phyloP scores from a whole-genome alignment of 768 basidiomycete genomes.

The Suillus alpinus region DNA sequence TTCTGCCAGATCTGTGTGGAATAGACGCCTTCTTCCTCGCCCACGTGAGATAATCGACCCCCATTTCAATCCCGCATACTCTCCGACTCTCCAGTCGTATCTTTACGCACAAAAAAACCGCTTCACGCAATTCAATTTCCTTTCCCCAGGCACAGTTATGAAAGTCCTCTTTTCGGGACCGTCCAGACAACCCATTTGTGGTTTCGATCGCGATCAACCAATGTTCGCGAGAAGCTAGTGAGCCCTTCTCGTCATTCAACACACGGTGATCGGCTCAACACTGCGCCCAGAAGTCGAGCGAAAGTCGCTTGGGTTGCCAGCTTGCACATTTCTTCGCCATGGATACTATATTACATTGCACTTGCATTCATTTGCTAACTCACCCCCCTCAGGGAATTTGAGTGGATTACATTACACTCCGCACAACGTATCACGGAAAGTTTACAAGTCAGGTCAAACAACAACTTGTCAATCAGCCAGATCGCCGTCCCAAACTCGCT shows the following conservation, averaged over 20 bases:
- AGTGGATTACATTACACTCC: neutral
- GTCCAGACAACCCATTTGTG: constrained; percentile 25
- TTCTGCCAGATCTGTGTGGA: constrained; percentile 11
- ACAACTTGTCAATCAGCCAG: constrained; percentile 5
- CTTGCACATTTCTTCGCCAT: constrained; percentile 23
- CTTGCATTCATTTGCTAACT: neutral
- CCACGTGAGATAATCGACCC: constrained; percentile 22
- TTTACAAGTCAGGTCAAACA: neutral
- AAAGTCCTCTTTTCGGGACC: constrained; percentile 30
- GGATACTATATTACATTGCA: constrained; percentile 21
- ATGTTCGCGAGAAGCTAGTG: neutral
- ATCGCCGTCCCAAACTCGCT: constrained; percentile 11
- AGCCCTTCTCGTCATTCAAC: constrained; percentile 22
- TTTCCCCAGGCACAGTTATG: constrained; percentile 25
- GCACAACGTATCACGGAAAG: neutral
- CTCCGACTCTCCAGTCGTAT: constrained; percentile 6
- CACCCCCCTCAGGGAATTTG: neutral
- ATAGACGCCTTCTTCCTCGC: constrained; percentile 17
- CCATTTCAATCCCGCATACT: neutral
- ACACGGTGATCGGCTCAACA: constrained; percentile 25
- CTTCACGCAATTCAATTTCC: constrained; percentile 13
- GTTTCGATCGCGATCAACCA: constrained; percentile 23
- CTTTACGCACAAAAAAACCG: constrained; percentile 9
- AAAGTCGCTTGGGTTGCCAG: neutral
- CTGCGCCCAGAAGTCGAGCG: constrained; percentile 6